Conservation (phyloP, 768 basidiomycete genomes). For the Podaxis sp. region DNA sequence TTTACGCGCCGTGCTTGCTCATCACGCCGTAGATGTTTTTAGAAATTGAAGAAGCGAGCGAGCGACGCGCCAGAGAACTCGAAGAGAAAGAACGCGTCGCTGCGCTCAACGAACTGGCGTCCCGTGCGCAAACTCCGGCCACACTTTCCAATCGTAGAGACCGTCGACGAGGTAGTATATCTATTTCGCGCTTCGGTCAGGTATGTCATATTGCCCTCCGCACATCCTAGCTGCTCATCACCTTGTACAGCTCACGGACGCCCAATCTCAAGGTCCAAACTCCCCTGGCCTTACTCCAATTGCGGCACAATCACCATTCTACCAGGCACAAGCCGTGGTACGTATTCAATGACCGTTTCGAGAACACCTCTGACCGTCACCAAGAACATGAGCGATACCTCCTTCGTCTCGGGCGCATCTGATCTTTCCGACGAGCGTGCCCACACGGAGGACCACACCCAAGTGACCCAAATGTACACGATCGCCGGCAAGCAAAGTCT, state of each 20-base stretch:
- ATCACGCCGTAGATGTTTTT: not conserved
- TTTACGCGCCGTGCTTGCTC: not conserved
- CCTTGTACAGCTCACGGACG: not conserved
- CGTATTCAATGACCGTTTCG: not conserved
- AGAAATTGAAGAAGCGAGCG: not conserved
- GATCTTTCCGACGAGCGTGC: conserved; percentile 9
- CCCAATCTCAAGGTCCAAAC: conserved; percentile 1
- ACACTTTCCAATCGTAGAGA: not conserved
- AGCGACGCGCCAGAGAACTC: conserved; percentile 5
- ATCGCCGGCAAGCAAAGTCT: conserved; percentile 10
- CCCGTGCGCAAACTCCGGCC: not conserved
- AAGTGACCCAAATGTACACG: conserved; percentile 1
- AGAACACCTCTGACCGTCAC: not conserved
- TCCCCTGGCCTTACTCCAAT: conserved; percentile 3
- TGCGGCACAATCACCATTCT: conserved; percentile 8
- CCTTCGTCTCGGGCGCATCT: conserved; percentile 9
- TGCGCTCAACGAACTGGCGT: not conserved
- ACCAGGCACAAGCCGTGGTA: conserved; percentile 12
- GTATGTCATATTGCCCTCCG: not conserved
- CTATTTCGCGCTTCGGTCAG: conserved; percentile 15
- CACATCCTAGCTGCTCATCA: not conserved
- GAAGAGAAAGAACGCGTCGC: conserved; percentile 8
- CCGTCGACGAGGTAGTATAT: conserved; percentile 11
- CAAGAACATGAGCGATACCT: conserved; percentile 12
- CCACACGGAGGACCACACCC: conserved; percentile 7